Percentiles rank a stretch among this genome's conserved stretches.
phyloP scores from a whole-genome alignment of 768 basidiomycete species.

The Lentinula guzmanii region DNA sequence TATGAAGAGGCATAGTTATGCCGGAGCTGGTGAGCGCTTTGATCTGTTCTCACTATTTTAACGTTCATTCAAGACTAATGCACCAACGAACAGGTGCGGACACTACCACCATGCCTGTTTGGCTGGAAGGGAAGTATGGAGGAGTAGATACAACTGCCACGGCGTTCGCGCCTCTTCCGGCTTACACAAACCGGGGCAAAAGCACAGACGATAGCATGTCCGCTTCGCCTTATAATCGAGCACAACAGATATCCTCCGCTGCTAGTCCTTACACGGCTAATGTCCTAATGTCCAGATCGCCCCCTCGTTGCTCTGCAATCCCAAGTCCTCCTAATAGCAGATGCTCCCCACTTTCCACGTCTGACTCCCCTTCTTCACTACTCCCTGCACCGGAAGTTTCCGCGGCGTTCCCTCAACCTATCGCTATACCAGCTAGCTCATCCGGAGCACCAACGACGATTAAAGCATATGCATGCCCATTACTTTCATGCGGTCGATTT shows the following conservation, averaged over 20 bases:
- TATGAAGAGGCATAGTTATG: slow-evolving; percentile 5
- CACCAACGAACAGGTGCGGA: neutral
- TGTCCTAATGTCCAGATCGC: neutral
- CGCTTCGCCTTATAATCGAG: neutral
- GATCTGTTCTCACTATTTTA: neutral
- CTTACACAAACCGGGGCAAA: neutral
- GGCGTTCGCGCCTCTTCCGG: neutral
- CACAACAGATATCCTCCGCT: neutral
- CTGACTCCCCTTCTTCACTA: neutral
- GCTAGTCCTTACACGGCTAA: neutral
- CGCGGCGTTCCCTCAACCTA: neutral
- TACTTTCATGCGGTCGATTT: slow-evolving; percentile 74
- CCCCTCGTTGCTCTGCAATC: neutral
- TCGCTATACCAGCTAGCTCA: neutral
- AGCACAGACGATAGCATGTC: neutral
- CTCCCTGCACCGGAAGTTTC: neutral
- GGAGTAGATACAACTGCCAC: neutral
- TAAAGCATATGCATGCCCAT: slow-evolving; percentile 71
- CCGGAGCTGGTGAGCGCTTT: slow-evolving; percentile 9
- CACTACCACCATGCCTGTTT: neutral
- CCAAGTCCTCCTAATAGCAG: neutral
- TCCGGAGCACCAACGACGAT: slow-evolving; percentile 11
- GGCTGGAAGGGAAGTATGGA: slow-evolving; percentile 1
- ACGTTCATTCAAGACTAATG: neutral
- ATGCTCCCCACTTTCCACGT: neutral